A percentile compares a stretch with the other conserved stretches of the same genome.
Conservation (phyloP, 495 filamentous ascomycete species). For the Penicillium taxi region DNA sequence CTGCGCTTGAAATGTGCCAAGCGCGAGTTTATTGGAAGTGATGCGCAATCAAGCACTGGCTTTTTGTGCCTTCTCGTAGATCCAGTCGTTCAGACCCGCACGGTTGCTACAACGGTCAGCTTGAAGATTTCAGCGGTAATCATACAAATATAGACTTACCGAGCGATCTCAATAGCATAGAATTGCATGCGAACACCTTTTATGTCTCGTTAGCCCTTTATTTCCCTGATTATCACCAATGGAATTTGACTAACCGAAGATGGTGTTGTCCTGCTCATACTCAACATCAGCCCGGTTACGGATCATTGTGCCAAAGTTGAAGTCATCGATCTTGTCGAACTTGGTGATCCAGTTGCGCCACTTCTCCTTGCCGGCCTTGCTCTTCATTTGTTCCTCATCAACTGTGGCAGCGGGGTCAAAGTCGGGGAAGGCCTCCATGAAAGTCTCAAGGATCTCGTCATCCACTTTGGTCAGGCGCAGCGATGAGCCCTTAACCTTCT, state of each 20-base stretch:
- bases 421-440: slow-evolving; percentile 81
- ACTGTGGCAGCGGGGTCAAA: slow-evolving; percentile 75
- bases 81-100: slow-evolving; percentile 88
- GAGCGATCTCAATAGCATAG: slow-evolving; percentile 91
- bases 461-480: slow-evolving; percentile 89
- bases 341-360: slow-evolving; percentile 93
- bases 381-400: slow-evolving; percentile 95
- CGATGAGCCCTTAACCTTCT: slow-evolving; percentile 76
- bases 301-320: slow-evolving; percentile 94
- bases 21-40: neutral
- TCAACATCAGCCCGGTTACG: slow-evolving; percentile 69
- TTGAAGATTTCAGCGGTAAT: neutral
- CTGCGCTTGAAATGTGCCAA: neutral
- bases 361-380: slow-evolving; percentile 86
- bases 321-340: slow-evolving; percentile 92
- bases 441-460: slow-evolving; percentile 85
- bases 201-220: slow-evolving; percentile 1
- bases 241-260: slow-evolving; percentile 57
- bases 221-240: neutral
- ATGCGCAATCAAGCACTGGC: slow-evolving; percentile 23
- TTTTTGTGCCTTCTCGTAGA: slow-evolving; percentile 67
- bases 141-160: slow-evolving; percentile 37
- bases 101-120: slow-evolving; percentile 53
- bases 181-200: slow-evolving; percentile 81
- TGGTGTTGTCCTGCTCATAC: slow-evolving; percentile 82